Conservation (phyloP, 176 grass and related monocot species). For the Oryza longistaminata region DNA sequence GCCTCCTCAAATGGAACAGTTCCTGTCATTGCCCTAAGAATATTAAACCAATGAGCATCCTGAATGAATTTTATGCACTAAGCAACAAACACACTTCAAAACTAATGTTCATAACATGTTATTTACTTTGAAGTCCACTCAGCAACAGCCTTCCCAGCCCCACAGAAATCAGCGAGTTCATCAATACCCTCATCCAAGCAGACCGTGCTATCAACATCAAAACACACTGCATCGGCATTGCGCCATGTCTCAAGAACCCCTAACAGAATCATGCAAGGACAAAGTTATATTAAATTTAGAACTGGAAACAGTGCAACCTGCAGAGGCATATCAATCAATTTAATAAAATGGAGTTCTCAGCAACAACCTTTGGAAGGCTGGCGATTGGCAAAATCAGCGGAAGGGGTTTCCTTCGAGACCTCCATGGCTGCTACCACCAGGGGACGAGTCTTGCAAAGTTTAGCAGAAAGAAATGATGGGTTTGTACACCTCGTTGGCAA, state of each 20-base stretch:
- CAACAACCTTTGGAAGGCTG: constrained; percentile 42
- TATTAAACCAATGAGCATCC: neutral
- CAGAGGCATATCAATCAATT: neutral
- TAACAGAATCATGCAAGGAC: neutral
- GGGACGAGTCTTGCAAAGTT: neutral
- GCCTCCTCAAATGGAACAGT: constrained; percentile 89
- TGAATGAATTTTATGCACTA: neutral
- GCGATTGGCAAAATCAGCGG: neutral
- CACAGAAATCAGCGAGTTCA: constrained; percentile 84
- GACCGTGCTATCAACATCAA: constrained; percentile 92
- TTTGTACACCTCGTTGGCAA: neutral
- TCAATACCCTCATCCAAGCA: constrained; percentile 90
- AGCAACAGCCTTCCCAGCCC: constrained; percentile 73
- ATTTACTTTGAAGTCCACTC: constrained; percentile 83
- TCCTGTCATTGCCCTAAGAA: constrained; percentile 85
- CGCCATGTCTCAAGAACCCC: constrained; percentile 58
- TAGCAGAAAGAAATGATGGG: neutral
- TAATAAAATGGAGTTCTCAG: neutral
- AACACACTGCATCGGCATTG: constrained; percentile 74
- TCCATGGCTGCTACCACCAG: neutral
- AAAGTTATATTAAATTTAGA: neutral
- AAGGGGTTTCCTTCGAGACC: constrained; percentile 17
- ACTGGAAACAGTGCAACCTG: neutral
- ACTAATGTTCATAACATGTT: neutral
- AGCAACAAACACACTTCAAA: neutral